Conservation (phyloP, 2,329 filamentous ascomycete species). For the Monosporascus sp. region DNA sequence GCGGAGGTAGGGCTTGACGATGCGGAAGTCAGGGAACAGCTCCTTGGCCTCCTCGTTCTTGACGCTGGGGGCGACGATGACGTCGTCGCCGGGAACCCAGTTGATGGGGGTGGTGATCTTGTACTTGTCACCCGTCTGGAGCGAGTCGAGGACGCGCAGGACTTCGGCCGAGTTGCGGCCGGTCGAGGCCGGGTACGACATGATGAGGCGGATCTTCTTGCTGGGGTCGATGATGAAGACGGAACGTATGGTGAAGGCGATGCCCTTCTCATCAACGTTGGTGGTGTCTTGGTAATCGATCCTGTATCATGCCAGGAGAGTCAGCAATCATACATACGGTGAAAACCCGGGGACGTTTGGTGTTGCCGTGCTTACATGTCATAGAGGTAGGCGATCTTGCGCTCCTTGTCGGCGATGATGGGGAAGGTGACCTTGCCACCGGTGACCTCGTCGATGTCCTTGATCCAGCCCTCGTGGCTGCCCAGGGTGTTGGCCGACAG, state of each 20-base stretch:
- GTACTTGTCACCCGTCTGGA: constrained; percentile 83
- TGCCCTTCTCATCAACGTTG: constrained; percentile 75
- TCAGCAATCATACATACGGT: no score
- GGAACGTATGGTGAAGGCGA: constrained; percentile 89
- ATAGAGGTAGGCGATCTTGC: constrained; percentile 70
- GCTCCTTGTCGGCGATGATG: constrained; percentile 75
- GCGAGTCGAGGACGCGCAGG: constrained; percentile 71
- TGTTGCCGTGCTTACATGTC: constrained; percentile 57
- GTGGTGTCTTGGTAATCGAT: constrained; percentile 75
- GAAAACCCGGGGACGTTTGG: no score
- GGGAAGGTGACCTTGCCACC: constrained; percentile 67
- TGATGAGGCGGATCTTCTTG: constrained; percentile 89
- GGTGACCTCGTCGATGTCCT: constrained; percentile 77
- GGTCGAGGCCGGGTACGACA: constrained; percentile 87
- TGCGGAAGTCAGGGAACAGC: constrained; percentile 74
- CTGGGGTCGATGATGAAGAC: constrained; percentile 92
- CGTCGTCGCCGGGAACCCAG: constrained; percentile 84
- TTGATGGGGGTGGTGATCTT: constrained; percentile 85
- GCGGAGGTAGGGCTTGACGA: constrained; percentile 68
- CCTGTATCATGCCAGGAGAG: constrained; percentile 31
- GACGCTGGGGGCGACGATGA: constrained; percentile 82
- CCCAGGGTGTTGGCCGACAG: constrained; percentile 81
- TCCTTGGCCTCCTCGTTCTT: constrained; percentile 80
- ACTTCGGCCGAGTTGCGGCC: constrained; percentile 79
- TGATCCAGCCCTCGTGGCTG: constrained; percentile 84